Conservation (phyloP, 148 eudicot genomes). For the Cornus florida region DNA sequence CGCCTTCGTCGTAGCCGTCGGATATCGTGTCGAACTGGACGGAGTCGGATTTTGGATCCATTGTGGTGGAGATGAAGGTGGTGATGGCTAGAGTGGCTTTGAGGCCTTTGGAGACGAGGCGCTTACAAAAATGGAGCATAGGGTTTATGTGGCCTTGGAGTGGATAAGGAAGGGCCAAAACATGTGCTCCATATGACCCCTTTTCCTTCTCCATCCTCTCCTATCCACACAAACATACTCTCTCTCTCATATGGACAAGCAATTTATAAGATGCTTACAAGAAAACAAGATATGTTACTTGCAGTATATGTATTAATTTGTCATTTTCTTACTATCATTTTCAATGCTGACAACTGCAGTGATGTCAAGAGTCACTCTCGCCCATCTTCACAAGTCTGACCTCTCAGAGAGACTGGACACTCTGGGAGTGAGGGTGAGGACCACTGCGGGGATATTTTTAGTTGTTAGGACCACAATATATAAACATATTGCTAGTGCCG, state of each 20-base stretch:
- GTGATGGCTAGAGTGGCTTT: constrained; percentile 46
- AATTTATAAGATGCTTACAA: too few relatives aligned
- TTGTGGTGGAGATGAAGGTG: constrained; percentile 28
- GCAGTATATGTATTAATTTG: not conserved
- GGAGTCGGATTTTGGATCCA: constrained; percentile 16
- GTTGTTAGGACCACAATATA: too few relatives aligned
- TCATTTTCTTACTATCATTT: not conserved
- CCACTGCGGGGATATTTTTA: too few relatives aligned
- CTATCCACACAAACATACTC: not conserved
- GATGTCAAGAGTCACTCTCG: not conserved
- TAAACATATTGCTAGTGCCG: too few relatives aligned
- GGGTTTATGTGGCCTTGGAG: constrained; percentile 59
- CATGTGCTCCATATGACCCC: constrained; percentile 19
- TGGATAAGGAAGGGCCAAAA: constrained; percentile 40
- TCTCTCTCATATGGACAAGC: not conserved
- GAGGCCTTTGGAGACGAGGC: constrained; percentile 39
- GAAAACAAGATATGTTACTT: too few relatives aligned
- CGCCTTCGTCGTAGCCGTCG: constrained; percentile 48
- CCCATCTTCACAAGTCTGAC: too few relatives aligned
- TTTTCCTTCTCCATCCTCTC: constrained; percentile 9
- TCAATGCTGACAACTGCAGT: not conserved
- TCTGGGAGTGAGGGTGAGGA: too few relatives aligned
- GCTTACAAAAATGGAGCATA: constrained; percentile 51
- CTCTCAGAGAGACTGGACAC: too few relatives aligned
- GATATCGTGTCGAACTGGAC: constrained; percentile 42